Evolutionary conservation across 148 eudicot species (phyloP).

Genomic region (Rhododendron kiyosumense): DNA sequence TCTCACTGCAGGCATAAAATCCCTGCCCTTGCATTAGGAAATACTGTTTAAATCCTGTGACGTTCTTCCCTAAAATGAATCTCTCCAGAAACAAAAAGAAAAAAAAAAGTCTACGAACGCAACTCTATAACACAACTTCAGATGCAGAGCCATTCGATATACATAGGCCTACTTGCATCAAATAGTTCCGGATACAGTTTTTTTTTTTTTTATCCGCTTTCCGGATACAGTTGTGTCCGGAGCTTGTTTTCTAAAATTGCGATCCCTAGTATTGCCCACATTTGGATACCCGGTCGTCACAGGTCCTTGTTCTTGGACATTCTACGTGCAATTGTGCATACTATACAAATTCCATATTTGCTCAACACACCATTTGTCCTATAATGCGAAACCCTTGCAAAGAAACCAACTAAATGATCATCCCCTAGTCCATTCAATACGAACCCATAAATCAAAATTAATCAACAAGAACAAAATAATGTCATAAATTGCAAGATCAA

Average conservation of each 20-base stretch:
- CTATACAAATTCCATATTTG: background rate
- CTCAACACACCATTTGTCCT: background rate
- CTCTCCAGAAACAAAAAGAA: background rate
- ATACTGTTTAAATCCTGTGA: too few species aligned
- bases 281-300: background rate
- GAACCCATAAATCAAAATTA: constrained; percentile 8
- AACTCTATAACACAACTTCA: background rate
- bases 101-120: background rate
- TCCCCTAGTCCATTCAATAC: background rate
- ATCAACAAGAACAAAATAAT: background rate
- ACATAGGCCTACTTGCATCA: background rate
- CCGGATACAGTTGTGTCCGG: background rate
- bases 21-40: background rate
- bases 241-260: background rate
- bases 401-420: background rate
- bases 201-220: too few species aligned
- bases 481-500: background rate
- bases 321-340: background rate
- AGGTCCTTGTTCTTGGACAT: background rate
- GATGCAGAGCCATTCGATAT: background rate
- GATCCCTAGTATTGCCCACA: background rate
- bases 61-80: background rate
- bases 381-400: constrained; percentile 1
- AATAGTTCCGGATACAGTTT: background rate
- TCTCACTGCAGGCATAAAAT: background rate